Conservation (phyloP, 495 filamentous ascomycete genomes). For the Aspergillus carlsbadensis region DNA sequence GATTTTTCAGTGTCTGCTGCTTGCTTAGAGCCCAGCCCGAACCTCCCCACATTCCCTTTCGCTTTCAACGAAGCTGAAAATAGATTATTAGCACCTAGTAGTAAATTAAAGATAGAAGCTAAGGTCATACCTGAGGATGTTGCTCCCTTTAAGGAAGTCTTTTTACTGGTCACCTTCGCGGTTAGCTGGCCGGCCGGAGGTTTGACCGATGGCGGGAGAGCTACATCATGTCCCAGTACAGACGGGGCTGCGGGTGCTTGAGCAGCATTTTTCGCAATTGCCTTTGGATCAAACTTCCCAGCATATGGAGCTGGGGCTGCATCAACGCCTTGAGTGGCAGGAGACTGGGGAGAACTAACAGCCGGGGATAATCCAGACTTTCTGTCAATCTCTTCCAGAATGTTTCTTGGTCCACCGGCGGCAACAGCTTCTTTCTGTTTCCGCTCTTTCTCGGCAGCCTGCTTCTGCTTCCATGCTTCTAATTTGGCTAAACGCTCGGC, state of each 20-base stretch:
- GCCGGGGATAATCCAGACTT: constrained; percentile 57
- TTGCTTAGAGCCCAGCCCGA: constrained; percentile 72
- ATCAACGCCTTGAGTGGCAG: constrained; percentile 43
- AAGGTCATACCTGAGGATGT: constrained; percentile 36
- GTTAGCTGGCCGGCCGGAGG: constrained; percentile 40
- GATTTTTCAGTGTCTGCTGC: constrained; percentile 62
- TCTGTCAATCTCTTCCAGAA: constrained; percentile 75
- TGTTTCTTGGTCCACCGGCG: constrained; percentile 59
- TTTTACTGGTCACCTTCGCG: constrained; percentile 52
- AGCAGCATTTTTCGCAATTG: constrained; percentile 71
- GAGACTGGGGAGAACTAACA: constrained; percentile 56
- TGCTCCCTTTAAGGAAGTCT: constrained; percentile 47
- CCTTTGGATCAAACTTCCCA: constrained; percentile 88
- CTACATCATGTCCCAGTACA: constrained; percentile 61
- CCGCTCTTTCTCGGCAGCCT: constrained; percentile 71
- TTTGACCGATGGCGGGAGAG: constrained; percentile 57
- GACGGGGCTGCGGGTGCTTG: constrained; percentile 39
- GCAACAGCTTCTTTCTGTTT: constrained; percentile 69
- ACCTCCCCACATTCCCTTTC: constrained; percentile 74
- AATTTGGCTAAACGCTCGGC: constrained; percentile 80
- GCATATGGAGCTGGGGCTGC: constrained; percentile 56
- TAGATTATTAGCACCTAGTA: constrained; percentile 14
- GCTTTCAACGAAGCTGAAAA: constrained; percentile 48
- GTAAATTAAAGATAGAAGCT: constrained; percentile 2
- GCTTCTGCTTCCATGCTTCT: constrained; percentile 90